Conservation (phyloP, 2,329 filamentous ascomycete genomes). For the Colletotrichum spaethianum region DNA sequence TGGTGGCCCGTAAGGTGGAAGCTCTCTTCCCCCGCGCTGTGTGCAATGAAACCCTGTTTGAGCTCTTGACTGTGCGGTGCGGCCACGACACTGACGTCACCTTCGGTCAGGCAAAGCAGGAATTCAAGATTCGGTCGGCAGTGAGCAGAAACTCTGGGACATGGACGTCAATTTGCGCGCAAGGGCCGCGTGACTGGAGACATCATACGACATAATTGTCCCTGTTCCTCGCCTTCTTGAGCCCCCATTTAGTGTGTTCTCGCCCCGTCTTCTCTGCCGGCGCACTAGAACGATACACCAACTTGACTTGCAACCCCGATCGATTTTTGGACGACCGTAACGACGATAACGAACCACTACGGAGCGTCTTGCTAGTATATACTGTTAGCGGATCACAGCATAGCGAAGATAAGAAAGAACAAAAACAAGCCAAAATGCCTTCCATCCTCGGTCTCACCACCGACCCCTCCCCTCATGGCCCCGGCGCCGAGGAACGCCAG, state of each 20-base stretch:
- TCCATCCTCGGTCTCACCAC: conserved; percentile 52
- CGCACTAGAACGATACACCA: background rate
- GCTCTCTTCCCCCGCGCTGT: background rate
- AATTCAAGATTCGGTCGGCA: conserved; percentile 32
- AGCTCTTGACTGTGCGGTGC: background rate
- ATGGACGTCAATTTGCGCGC: conserved; percentile 37
- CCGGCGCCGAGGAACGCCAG: conserved; percentile 30
- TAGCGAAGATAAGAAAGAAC: background rate
- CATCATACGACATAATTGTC: conserved; percentile 32
- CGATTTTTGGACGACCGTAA: background rate
- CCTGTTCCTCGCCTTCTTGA: background rate
- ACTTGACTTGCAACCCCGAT: background rate
- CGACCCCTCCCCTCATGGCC: conserved; percentile 44
- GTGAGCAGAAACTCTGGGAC: conserved; percentile 16
- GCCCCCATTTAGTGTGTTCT: background rate
- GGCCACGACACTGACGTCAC: conserved; percentile 35
- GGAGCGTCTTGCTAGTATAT: background rate
- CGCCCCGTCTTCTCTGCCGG: background rate
- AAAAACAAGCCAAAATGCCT: conserved; percentile 45
- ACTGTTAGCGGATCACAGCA: background rate
- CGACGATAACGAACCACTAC: background rate
- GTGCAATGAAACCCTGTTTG: conserved; percentile 29
- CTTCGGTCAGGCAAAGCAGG: conserved; percentile 25
- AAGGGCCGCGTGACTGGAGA: conserved; percentile 38
- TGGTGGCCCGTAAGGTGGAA: background rate